Evolutionary conservation across 352 stramenopile species (phyloP), one percentile per base, ranked within the genome.

Genomic region (Phytophthora vignae): DNA sequence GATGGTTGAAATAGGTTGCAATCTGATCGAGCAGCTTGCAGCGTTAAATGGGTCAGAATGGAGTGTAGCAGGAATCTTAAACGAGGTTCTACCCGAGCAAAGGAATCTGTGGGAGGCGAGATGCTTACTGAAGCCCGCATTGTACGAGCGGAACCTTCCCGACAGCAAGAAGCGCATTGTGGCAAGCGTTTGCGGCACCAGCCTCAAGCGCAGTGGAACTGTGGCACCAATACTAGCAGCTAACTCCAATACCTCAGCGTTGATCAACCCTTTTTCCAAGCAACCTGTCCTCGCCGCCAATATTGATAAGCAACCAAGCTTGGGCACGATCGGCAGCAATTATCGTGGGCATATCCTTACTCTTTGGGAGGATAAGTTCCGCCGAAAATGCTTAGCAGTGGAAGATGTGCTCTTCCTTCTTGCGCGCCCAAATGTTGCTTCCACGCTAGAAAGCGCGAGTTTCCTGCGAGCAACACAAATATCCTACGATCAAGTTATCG

Each of bases 331-430:
- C 49, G 27, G 29, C 29, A 59, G 4, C 11, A 59, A 36, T 15
- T 60, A 71, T 62, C 53, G 52, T 29, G 55, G 62, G 10, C 67
- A 76, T 27, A 27, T 59, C 15, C 59, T 81, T 31, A 65, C 61
- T n/a, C 21, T 93, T 1, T 93, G 85, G 85, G 80, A 91, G 27
- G 73, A 87, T 58, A 93, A 93, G 64, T 82, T 90, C 55, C 60
- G 63, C 3, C 55, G 60, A 8, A 78, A 74, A 4, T 50, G 63
- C 17, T 68, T 93, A 33, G 76, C 60, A 4, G 52, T 64, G 1
- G 70, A 86, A 46, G 85, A 91, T 53, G 50, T 70, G n/a, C 17
- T 90, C 1, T 86, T 85, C 25, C 61, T 93, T 4, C 55, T 93
- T 22, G 44, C 72, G 2, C 80, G 81, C 36, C 69, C 79, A 7